These are phyloP conservation scores for Botryosphaeria agaves DNA, from an alignment of 2,329 filamentous ascomycete species.

Conservation along the genomic window DNA sequence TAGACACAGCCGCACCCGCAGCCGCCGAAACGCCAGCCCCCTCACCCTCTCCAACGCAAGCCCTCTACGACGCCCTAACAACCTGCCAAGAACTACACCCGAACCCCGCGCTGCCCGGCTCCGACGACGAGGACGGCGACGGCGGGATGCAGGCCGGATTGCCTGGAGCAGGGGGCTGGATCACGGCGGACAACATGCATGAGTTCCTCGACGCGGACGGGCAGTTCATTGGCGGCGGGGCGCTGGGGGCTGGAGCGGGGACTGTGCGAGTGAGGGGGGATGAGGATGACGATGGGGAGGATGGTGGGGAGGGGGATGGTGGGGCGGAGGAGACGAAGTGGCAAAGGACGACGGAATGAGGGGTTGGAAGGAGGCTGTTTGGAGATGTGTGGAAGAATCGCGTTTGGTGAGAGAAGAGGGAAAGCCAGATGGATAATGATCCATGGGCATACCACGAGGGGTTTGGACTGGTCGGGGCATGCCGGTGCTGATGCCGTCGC, in stretches of 20 bases:
- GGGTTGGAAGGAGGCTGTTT: no score
- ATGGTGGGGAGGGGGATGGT: constrained; percentile 12
- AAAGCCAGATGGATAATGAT: no score
- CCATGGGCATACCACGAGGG: no score
- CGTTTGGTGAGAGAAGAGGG: no score
- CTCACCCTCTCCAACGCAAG: constrained; percentile 17
- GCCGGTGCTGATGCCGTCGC: no score
- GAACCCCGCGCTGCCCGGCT: constrained; percentile 42
- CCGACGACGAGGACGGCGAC: constrained; percentile 35
- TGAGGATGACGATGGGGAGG: constrained; percentile 27
- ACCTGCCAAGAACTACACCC: constrained; percentile 62
- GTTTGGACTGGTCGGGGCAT: no score
- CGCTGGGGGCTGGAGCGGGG: constrained; percentile 46
- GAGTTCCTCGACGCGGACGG: constrained; percentile 70
- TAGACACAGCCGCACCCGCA: not conserved
- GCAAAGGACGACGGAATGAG: no score
- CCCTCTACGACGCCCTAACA: constrained; percentile 53
- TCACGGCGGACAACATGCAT: constrained; percentile 80
- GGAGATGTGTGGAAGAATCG: no score
- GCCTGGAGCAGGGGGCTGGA: constrained; percentile 64
- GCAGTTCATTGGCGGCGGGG: constrained; percentile 46
- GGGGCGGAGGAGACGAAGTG: constrained; percentile 26
- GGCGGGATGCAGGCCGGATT: constrained; percentile 37
- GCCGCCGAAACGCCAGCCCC: constrained; percentile 10
- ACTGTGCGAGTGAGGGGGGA: constrained; percentile 38